phyloP scores from a whole-genome alignment of 495 filamentous ascomycete genomes.

The Hypoxylon subgilvum region DNA sequence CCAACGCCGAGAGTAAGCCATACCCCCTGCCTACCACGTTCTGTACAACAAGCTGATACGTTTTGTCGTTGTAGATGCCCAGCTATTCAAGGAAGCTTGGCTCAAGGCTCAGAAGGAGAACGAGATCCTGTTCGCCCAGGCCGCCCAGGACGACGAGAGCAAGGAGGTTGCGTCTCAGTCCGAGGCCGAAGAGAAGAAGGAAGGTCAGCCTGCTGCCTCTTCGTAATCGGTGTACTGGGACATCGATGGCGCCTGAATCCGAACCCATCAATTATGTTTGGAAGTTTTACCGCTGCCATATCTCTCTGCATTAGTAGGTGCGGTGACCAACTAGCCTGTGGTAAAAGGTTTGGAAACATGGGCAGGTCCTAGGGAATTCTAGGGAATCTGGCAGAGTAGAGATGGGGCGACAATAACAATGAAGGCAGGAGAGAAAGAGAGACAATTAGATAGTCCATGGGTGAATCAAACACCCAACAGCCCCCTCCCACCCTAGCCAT shows the following conservation, averaged over 20 bases:
- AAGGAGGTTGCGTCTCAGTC: slow-evolving; percentile 32
- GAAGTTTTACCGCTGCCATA: slow-evolving; percentile 2
- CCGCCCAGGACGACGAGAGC: slow-evolving; percentile 46
- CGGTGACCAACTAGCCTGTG: slow-evolving; percentile 4
- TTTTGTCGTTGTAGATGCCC: slow-evolving; percentile 71
- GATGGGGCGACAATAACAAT: slow-evolving; percentile 25
- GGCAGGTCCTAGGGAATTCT: slow-evolving; percentile 6
- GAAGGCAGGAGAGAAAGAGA: slow-evolving; percentile 25
- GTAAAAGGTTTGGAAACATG: slow-evolving; percentile 25
- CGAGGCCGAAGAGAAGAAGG: slow-evolving; percentile 40
- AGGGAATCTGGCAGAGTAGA: slow-evolving; percentile 9
- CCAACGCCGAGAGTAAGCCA: slow-evolving; percentile 91
- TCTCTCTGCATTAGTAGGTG: slow-evolving; percentile 5
- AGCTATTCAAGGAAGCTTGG: slow-evolving; percentile 97
- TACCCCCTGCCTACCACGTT: background rate
- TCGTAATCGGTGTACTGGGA: slow-evolving; percentile 25
- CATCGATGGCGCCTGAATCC: slow-evolving; percentile 1
- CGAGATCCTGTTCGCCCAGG: slow-evolving; percentile 75
- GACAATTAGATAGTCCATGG: slow-evolving; percentile 38
- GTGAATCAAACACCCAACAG: slow-evolving; percentile 32
- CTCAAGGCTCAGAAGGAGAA: slow-evolving; percentile 98
- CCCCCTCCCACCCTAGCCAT: slow-evolving; percentile 33
- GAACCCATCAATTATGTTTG: background rate
- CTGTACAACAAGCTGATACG: slow-evolving; percentile 30
- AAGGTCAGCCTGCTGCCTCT: slow-evolving; percentile 32